A percentile compares a stretch with the other conserved stretches of the same genome.
Evolutionary conservation across 176 grass and related monocot genomes (phyloP).

Genomic region (Neostapfia colusana): DNA sequence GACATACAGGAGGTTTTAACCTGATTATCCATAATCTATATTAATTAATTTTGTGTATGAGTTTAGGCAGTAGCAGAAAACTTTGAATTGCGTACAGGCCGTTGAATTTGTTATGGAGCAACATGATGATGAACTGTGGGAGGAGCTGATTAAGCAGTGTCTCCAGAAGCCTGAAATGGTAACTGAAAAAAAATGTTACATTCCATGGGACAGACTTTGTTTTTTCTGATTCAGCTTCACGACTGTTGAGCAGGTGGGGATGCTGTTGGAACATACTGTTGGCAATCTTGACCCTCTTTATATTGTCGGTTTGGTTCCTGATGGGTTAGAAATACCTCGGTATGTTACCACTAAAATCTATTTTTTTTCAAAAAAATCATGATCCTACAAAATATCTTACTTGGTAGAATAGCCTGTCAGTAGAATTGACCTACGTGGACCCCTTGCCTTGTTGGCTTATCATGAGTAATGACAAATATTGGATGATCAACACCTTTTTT

Average conservation of each 20-base stretch:
- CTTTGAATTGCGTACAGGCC: constrained; percentile 58
- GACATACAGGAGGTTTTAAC: constrained; percentile 78
- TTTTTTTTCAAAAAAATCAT: not conserved
- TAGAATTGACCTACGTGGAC: not conserved
- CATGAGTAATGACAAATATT: not conserved
- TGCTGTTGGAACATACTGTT: constrained; percentile 95
- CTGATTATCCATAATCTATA: constrained; percentile 8
- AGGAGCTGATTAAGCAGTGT: constrained; percentile 87
- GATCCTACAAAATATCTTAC: constrained; percentile 20
- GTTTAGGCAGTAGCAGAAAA: constrained; percentile 22
- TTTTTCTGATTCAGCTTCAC: constrained; percentile 22
- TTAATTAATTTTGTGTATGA: constrained; percentile 6
- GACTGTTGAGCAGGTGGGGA: constrained; percentile 76
- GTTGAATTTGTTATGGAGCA: constrained; percentile 96
- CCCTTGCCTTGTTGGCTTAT: not conserved
- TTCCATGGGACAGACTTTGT: constrained; percentile 1
- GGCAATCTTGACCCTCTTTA: constrained; percentile 97
- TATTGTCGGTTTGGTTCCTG: constrained; percentile 93
- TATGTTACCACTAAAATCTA: constrained; percentile 22
- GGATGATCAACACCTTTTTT: not conserved
- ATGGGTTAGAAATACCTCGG: constrained; percentile 98
- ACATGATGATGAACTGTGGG: constrained; percentile 94
- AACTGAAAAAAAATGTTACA: constrained; percentile 28
- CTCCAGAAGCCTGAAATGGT: constrained; percentile 96
- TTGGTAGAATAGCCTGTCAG: not conserved